These are phyloP conservation scores for Eucalyptus dawsonii DNA, from an alignment of 345 rosid species.

Conservation along the genomic window DNA sequence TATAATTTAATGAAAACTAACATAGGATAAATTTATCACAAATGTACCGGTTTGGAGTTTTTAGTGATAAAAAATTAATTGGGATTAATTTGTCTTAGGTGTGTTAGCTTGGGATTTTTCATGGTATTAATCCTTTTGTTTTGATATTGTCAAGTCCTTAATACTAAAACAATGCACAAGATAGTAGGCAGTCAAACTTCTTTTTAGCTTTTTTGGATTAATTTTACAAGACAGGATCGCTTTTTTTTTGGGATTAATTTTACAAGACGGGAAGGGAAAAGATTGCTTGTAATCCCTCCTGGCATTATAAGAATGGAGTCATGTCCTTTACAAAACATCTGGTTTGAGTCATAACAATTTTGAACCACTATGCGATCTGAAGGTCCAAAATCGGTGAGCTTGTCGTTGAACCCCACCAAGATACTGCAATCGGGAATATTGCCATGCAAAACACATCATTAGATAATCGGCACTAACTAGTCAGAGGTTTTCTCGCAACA, in stretches of 20 bases:
- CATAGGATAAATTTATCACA: fast-evolving
- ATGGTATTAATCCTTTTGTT: no score
- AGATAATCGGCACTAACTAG: background rate
- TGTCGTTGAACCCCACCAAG: fast-evolving
- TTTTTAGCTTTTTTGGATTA: background rate
- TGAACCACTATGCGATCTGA: fast-evolving
- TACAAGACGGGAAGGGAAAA: background rate
- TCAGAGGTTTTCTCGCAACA: background rate
- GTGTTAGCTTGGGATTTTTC: fast-evolving
- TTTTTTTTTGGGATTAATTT: background rate
- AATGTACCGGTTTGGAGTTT: fast-evolving
- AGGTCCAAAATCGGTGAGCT: fast-evolving
- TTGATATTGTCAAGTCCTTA: background rate
- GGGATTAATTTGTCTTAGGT: background rate
- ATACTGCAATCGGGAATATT: background rate
- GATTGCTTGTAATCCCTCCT: background rate
- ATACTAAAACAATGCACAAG: background rate
- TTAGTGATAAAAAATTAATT: no score
- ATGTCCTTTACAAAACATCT: fast-evolving
- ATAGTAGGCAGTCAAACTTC: background rate
- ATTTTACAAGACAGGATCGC: no score
- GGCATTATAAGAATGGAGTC: background rate
- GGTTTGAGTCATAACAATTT: background rate
- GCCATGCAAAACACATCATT: background rate
- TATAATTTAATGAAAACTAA: fast-evolving